Evolutionary conservation across 192 early-diverging fungal species (phyloP).

Genomic region (Entophlyctis helioformis): DNA sequence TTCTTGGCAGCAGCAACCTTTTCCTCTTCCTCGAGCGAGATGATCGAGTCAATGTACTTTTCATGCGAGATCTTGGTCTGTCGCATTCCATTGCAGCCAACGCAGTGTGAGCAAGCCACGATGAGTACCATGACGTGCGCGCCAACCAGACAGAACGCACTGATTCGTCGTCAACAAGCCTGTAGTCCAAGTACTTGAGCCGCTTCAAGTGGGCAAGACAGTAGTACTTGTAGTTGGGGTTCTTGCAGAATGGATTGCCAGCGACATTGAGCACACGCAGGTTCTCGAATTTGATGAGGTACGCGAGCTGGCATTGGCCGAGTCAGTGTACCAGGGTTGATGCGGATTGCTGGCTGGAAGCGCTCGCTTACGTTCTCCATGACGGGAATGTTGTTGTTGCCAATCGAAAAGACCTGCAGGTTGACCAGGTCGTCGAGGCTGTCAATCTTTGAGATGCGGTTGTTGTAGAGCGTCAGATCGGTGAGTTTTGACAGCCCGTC

Average conservation of each 20-base stretch:
- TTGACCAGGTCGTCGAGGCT: constrained; percentile 45
- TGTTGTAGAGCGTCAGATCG: constrained; percentile 52
- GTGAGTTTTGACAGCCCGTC: constrained; percentile 40
- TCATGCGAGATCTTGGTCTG: constrained; percentile 37
- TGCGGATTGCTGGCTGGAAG: too few species aligned
- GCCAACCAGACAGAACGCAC: too few species aligned
- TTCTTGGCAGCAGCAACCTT: constrained; percentile 30
- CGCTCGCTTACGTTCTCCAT: constrained; percentile 34
- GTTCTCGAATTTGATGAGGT: constrained; percentile 38
- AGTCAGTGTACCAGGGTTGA: too few species aligned
- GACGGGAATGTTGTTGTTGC: constrained; percentile 37
- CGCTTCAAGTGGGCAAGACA: constrained; percentile 40
- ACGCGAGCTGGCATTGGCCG: constrained; percentile 34
- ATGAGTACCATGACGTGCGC: too few species aligned
- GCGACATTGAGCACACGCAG: constrained; percentile 41
- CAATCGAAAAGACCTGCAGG: constrained; percentile 44
- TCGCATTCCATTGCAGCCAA: too few species aligned
- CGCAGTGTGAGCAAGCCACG: too few species aligned
- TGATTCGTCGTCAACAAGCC: constrained; percentile 42
- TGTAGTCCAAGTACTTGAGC: constrained; percentile 50
- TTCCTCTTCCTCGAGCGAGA: constrained; percentile 52
- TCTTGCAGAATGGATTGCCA: constrained; percentile 43
- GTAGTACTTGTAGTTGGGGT: constrained; percentile 42
- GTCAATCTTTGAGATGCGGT: constrained; percentile 44
- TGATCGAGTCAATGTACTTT: constrained; percentile 51